A percentile compares a stretch with the other conserved stretches of the same genome.
Evolutionary conservation across 306 rosid species (phyloP).

Genomic region (Erythrophleum fordii): DNA sequence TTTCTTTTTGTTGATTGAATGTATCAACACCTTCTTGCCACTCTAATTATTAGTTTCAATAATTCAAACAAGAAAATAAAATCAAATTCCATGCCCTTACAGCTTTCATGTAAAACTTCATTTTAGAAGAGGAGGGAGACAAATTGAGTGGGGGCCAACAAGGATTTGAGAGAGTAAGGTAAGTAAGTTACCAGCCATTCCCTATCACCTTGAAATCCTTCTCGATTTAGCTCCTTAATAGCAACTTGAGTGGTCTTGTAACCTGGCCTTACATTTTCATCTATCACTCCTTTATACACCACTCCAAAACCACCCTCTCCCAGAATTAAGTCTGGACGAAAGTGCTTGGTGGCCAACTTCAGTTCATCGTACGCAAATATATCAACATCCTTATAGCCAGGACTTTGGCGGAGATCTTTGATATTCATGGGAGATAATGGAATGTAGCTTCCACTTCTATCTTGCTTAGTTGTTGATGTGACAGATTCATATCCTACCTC

Average conservation of each 20-base stretch:
- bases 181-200: conserved; percentile 85
- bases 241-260: conserved; percentile 72
- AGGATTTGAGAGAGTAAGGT: conserved; percentile 31
- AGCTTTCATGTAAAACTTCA: neutral
- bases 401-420: conserved; percentile 73
- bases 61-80: conserved; percentile 6
- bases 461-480: conserved; percentile 23
- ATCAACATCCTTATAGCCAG: conserved; percentile 70
- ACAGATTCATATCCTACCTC: conserved; percentile 51
- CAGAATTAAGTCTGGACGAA: conserved; percentile 81
- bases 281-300: conserved; percentile 88
- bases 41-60: conserved; percentile 16
- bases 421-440: conserved; percentile 60
- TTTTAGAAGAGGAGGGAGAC: neutral
- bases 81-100: conserved; percentile 1
- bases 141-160: neutral
- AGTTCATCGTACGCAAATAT: conserved; percentile 76
- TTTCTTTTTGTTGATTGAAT: neutral
- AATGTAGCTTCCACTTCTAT: conserved; percentile 29
- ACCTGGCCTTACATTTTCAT: conserved; percentile 70
- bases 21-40: conserved; percentile 11
- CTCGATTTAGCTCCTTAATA: conserved; percentile 94
- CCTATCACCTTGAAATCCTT: conserved; percentile 97
- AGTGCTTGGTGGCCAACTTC: conserved; percentile 75
- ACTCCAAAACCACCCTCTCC: conserved; percentile 99